Conservation (phyloP, 306 rosid species). For the Glycine soja region DNA sequence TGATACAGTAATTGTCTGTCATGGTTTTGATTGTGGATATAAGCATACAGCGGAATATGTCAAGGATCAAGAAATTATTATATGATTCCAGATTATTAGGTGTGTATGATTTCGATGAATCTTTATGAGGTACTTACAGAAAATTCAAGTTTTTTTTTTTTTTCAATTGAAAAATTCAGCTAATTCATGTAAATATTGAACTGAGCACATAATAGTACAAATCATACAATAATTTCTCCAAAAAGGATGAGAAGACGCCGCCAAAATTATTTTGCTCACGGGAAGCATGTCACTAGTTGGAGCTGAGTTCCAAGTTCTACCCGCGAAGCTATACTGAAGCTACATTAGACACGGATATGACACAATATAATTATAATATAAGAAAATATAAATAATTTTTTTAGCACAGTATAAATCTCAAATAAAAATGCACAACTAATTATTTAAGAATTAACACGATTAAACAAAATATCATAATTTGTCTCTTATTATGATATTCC, state of each 20-base stretch:
- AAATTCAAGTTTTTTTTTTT: neutral
- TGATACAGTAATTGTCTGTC: too few species aligned
- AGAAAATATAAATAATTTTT: neutral
- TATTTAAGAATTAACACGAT: neutral
- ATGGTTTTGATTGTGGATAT: too few species aligned
- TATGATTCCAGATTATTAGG: too few species aligned
- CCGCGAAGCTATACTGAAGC: too few species aligned
- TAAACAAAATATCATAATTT: neutral
- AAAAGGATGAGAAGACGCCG: neutral
- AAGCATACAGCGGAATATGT: too few species aligned
- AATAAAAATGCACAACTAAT: neutral
- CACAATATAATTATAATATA: neutral
- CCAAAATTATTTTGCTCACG: conserved; percentile 49
- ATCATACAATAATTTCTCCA: too few species aligned
- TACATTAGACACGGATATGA: too few species aligned
- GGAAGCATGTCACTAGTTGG: conserved; percentile 38
- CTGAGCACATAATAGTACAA: too few species aligned
- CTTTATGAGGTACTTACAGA: too few species aligned
- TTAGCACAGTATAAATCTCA: neutral
- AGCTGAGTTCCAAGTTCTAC: neutral
- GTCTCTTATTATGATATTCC: too few species aligned
- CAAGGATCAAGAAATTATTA: too few species aligned
- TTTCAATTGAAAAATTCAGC: neutral
- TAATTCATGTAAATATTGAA: neutral
- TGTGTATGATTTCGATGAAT: too few species aligned